Evolutionary conservation across 2,329 filamentous ascomycete genomes (phyloP).

Genomic region (Xylariales sp.): DNA sequence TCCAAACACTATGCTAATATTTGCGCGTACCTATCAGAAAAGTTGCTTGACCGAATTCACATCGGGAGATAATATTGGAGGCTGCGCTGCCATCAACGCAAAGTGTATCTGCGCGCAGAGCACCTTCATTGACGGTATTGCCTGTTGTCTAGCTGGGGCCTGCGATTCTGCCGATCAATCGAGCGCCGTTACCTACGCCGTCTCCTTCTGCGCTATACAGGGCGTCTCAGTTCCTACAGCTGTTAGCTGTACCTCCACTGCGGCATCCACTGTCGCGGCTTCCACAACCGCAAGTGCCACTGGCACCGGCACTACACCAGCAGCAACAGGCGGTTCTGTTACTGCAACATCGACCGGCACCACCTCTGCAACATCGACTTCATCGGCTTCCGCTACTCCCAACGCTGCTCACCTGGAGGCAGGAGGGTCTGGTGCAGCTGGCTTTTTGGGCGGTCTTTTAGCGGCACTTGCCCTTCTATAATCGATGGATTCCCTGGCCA

Average conservation of each 20-base stretch:
- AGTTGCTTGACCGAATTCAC: conserved; percentile 26
- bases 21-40: conserved; percentile 22
- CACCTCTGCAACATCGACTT: background rate
- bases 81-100: conserved; percentile 34
- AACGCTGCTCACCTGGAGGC: background rate
- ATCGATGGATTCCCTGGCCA: background rate
- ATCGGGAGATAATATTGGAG: conserved; percentile 32
- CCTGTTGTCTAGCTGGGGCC: conserved; percentile 42
- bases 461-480: conserved; percentile 15
- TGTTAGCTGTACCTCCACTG: conserved; percentile 3
- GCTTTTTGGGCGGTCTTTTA: conserved; percentile 13
- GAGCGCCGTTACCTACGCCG: conserved; percentile 23
- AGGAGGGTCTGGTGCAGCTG: background rate
- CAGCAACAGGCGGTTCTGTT: conserved; percentile 3
- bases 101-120: conserved; percentile 43
- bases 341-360: conserved; percentile 1
- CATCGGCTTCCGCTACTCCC: background rate
- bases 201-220: conserved; percentile 25
- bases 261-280: conserved; percentile 2
- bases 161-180: conserved; percentile 37
- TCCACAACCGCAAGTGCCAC: no score
- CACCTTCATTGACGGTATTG: conserved; percentile 40
- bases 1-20: no score
- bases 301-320: conserved; percentile 9
- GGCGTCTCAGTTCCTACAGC: conserved; percentile 18